These are phyloP conservation scores for Annulohypoxylon moriforme DNA, from an alignment of 495 filamentous ascomycete species.

Conservation along the genomic window DNA sequence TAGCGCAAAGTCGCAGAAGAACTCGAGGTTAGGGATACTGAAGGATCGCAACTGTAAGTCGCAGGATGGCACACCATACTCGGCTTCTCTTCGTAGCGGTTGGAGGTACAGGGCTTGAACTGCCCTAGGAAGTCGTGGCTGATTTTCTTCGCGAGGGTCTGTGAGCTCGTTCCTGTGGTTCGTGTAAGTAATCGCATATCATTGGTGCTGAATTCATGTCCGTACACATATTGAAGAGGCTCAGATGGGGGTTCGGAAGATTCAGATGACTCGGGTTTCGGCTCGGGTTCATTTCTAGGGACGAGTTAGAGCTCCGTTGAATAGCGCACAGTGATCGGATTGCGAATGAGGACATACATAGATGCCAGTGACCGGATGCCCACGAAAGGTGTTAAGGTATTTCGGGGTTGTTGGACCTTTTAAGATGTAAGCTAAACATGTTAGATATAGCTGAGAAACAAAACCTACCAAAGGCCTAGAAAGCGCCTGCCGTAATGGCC, in stretches of 20 bases:
- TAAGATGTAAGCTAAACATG: conserved; percentile 25
- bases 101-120: conserved; percentile 88
- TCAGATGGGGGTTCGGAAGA: background rate
- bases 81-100: conserved; percentile 78
- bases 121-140: conserved; percentile 72
- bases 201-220: background rate
- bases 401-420: conserved; percentile 43
- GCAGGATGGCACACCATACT: conserved; percentile 83
- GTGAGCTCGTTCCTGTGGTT: conserved; percentile 42
- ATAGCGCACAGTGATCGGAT: background rate
- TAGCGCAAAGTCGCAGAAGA: conserved; percentile 94
- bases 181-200: conserved; percentile 27
- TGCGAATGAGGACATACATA: conserved; percentile 24
- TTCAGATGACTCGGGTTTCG: background rate
- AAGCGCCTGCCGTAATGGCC: conserved; percentile 46
- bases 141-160: conserved; percentile 37
- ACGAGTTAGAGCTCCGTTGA: background rate
- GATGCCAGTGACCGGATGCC: conserved; percentile 40
- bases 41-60: conserved; percentile 94
- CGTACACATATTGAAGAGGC: conserved; percentile 41
- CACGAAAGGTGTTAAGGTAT: conserved; percentile 32
- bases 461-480: conserved; percentile 42
- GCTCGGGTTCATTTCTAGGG: conserved; percentile 3
- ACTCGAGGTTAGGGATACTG: conserved; percentile 88
- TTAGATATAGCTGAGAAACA: too few species aligned